phyloP scores from a whole-genome alignment of 306 rosid species.

The Casuarina glauca region DNA sequence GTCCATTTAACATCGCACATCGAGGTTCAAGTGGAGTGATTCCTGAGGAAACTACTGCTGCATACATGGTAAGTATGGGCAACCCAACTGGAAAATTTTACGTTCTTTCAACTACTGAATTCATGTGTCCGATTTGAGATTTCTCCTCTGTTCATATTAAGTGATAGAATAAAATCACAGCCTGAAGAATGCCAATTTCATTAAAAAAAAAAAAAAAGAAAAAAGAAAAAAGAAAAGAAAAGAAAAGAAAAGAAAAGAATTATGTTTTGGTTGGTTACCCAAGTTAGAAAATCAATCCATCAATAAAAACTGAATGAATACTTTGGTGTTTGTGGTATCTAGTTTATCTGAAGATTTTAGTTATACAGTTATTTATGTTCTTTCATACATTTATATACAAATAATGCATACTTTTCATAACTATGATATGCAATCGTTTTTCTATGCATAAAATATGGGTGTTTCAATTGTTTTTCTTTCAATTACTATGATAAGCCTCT shows the following conservation, averaged over 20 bases:
- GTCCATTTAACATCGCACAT: conserved; percentile 82
- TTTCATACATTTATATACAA: not conserved
- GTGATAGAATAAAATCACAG: not conserved
- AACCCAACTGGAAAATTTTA: conserved; percentile 9
- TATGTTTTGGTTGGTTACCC: not conserved
- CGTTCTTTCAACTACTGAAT: conserved; percentile 4
- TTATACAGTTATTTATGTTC: not conserved
- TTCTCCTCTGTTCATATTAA: not conserved
- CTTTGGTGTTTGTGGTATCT: not conserved
- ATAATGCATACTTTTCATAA: not conserved
- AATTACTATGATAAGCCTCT: not conserved
- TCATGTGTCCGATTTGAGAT: conserved; percentile 13
- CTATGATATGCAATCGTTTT: not conserved
- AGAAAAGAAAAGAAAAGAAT: no score
- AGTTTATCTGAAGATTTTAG: not conserved
- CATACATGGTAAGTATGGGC: conserved; percentile 57
- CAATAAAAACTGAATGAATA: no score
- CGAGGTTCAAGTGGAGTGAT: conserved; percentile 91
- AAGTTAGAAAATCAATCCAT: not conserved
- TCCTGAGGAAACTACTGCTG: conserved; percentile 86
- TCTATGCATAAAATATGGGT: not conserved
- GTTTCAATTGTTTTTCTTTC: not conserved
- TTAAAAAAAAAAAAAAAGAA: no score
- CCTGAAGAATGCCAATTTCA: not conserved
- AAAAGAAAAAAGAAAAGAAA: no score